phyloP scores from a whole-genome alignment of 805 yeast genomes.

The Nakazawaea siamensis region DNA sequence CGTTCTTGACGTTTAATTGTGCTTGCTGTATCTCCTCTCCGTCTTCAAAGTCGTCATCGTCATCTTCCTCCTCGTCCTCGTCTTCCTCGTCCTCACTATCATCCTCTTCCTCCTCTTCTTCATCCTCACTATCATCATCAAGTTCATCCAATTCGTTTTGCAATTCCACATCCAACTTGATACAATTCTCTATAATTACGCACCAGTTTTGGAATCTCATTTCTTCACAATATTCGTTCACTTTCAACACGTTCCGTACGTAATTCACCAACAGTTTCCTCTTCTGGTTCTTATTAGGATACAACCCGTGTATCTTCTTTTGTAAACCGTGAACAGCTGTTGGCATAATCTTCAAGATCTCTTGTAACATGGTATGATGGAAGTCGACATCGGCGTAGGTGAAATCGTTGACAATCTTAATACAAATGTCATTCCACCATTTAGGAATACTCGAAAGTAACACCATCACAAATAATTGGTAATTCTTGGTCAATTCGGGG shows the following conservation, averaged over 20 bases:
- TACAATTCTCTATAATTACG: constrained; percentile 66
- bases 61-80: constrained; percentile 19
- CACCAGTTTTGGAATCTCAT: constrained; percentile 73
- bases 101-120: constrained; percentile 28
- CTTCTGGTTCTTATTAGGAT: constrained; percentile 74
- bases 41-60: constrained; percentile 17
- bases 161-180: constrained; percentile 85
- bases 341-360: constrained; percentile 69
- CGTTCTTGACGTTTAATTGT: constrained; percentile 40
- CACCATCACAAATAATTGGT: constrained; percentile 66
- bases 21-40: constrained; percentile 21
- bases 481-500: constrained; percentile 36
- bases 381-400: constrained; percentile 19
- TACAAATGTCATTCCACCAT: constrained; percentile 82
- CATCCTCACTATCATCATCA: constrained; percentile 61
- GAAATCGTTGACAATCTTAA: constrained; percentile 59
- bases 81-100: constrained; percentile 23
- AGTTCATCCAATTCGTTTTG: constrained; percentile 83
- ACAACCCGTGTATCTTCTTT: constrained; percentile 44
- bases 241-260: constrained; percentile 50
- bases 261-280: constrained; percentile 50
- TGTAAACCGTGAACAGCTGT: constrained; percentile 67
- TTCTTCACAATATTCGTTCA: constrained; percentile 68
- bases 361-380: constrained; percentile 60
- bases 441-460: constrained; percentile 81